phyloP scores from a whole-genome alignment of 768 basidiomycete genomes.

The Cyclocybe aegerita region DNA sequence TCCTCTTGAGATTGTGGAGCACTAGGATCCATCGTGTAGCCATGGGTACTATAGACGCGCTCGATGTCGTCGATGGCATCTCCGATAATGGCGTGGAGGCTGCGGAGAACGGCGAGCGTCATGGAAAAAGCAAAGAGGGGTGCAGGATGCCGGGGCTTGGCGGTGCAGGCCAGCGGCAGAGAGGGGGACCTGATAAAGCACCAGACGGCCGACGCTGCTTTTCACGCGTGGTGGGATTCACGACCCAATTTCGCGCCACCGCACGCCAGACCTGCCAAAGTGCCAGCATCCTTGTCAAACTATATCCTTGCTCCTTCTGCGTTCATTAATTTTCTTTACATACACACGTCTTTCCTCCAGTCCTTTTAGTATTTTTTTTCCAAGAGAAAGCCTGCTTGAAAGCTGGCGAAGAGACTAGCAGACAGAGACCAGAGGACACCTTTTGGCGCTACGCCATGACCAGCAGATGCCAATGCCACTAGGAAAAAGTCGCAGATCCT shows the following conservation, averaged over 20 bases:
- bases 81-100: constrained; percentile 65
- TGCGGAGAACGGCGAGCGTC: constrained; percentile 65
- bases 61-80: constrained; percentile 71
- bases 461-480: constrained; percentile 6
- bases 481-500: constrained; percentile 23
- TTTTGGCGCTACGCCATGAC: not conserved
- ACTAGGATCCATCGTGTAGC: constrained; percentile 10
- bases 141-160: constrained; percentile 5
- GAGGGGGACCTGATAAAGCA: constrained; percentile 1
- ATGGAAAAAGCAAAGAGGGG: constrained; percentile 25
- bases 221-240: constrained; percentile 16
- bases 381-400: constrained; percentile 1
- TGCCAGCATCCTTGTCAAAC: constrained; percentile 16
- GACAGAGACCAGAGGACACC: not conserved
- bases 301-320: constrained; percentile 10
- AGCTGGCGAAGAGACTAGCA: constrained; percentile 1
- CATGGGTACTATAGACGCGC: constrained; percentile 44
- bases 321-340: constrained; percentile 11
- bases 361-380: not conserved
- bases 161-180: not conserved
- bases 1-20: not conserved
- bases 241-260: constrained; percentile 14
- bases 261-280: constrained; percentile 19
- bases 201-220: constrained; percentile 7
- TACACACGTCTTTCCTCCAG: constrained; percentile 8